Conservation (phyloP, 2,329 filamentous ascomycete genomes). For the Fusarium burgessii region DNA sequence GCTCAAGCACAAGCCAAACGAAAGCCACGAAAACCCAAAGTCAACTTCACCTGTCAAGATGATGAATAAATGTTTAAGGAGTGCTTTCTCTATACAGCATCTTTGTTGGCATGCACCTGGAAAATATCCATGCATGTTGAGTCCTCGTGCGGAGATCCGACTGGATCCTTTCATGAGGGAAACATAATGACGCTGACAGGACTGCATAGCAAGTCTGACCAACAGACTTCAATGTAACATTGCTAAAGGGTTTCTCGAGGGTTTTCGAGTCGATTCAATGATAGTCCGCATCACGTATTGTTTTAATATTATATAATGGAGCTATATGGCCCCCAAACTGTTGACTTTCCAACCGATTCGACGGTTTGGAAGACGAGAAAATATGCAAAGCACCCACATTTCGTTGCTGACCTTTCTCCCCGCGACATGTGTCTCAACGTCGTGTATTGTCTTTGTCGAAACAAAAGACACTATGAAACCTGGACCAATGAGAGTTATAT, state of each 20-base stretch:
- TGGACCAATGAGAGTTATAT: slow-evolving; percentile 6
- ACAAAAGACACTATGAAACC: slow-evolving; percentile 11
- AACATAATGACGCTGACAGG: slow-evolving; percentile 4
- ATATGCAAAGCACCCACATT: slow-evolving; percentile 7
- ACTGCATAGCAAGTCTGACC: slow-evolving; percentile 11
- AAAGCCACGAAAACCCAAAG: slow-evolving; percentile 27
- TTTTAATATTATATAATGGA: background rate
- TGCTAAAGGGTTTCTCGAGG: slow-evolving; percentile 11
- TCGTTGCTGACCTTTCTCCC: slow-evolving; percentile 12
- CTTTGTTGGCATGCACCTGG: slow-evolving; percentile 26
- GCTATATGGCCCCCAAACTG: slow-evolving; percentile 9
- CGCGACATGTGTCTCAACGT: slow-evolving; percentile 15
- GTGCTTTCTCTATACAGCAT: slow-evolving; percentile 38
- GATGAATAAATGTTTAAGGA: slow-evolving; percentile 30
- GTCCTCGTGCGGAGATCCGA: slow-evolving; percentile 3
- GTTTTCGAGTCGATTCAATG: slow-evolving; percentile 18
- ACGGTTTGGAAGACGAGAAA: slow-evolving; percentile 5
- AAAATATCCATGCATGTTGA: slow-evolving; percentile 7
- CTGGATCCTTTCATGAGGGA: slow-evolving; percentile 5
- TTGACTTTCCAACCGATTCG: slow-evolving; percentile 16
- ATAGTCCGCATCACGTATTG: slow-evolving; percentile 1
- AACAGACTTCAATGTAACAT: slow-evolving; percentile 33
- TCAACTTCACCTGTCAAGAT: slow-evolving; percentile 33
- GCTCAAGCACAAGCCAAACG: slow-evolving; percentile 50
- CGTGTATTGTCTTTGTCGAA: slow-evolving; percentile 9